Evolutionary conservation across 2,329 filamentous ascomycete species (phyloP).

Genomic region (Colletotrichum phormii): DNA sequence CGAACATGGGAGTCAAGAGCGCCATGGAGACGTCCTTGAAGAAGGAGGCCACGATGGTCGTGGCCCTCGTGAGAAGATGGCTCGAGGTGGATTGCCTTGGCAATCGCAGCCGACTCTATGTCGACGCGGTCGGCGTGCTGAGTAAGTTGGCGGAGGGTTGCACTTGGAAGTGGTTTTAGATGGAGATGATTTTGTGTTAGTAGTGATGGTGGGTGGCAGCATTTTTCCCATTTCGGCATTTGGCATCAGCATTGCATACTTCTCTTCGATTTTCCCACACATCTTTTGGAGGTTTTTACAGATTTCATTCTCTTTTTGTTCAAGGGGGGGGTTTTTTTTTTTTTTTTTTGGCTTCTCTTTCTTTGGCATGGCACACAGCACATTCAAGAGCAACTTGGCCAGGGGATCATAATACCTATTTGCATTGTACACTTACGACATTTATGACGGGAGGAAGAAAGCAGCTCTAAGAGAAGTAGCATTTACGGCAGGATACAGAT

Average conservation of each 20-base stretch:
- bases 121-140: conserved; percentile 65
- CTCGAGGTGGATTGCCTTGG: conserved; percentile 63
- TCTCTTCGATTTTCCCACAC: background rate
- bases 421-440: background rate
- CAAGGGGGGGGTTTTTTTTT: background rate
- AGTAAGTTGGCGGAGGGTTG: conserved; percentile 60
- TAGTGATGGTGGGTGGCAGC: background rate
- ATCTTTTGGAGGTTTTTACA: background rate
- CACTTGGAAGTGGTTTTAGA: conserved; percentile 34
- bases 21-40: conserved; percentile 52
- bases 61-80: conserved; percentile 59
- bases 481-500: background rate
- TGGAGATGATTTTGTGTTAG: background rate
- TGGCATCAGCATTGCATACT: background rate
- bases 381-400: background rate
- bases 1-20: conserved; percentile 53
- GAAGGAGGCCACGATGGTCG: conserved; percentile 56
- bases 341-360: background rate
- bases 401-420: conserved; percentile 10
- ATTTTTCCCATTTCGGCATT: background rate
- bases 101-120: conserved; percentile 60
- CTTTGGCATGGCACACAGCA: conserved; percentile 1
- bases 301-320: background rate
- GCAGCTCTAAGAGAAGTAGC: background rate
- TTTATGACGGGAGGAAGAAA: background rate